phyloP scores from a whole-genome alignment of 2,329 filamentous ascomycete species.

The Colletotrichum gloeosporioides region DNA sequence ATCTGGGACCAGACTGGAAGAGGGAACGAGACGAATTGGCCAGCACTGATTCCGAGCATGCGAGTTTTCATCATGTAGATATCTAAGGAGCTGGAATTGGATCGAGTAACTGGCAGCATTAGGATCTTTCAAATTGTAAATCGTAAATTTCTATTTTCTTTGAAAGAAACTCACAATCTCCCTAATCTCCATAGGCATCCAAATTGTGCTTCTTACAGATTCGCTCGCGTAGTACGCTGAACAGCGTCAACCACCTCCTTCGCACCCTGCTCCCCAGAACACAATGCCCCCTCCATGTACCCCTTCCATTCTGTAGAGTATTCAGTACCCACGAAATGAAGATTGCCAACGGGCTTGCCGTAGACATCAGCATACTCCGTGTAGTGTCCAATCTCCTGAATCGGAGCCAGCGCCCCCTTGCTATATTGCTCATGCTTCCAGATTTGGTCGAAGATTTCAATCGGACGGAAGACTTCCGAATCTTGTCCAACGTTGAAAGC shows the following conservation, averaged over 20 bases:
- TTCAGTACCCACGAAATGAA: conserved; percentile 58
- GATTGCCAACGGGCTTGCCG: conserved; percentile 38
- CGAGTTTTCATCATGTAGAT: conserved; percentile 2
- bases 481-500: conserved; percentile 28
- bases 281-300: conserved; percentile 56
- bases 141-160: fast-evolving
- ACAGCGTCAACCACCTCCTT: conserved; percentile 40
- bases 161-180: neutral
- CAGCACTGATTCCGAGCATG: neutral
- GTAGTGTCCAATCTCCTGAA: conserved; percentile 34
- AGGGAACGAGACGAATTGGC: neutral
- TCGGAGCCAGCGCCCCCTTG: conserved; percentile 37
- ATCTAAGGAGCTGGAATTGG: neutral
- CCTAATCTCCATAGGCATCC: neutral
- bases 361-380: conserved; percentile 31
- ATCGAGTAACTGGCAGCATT: too few species aligned
- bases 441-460: conserved; percentile 36
- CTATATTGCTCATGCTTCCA: conserved; percentile 39
- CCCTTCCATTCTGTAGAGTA: conserved; percentile 53
- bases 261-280: conserved; percentile 45
- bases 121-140: neutral
- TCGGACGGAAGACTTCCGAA: conserved; percentile 26
- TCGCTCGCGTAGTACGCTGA: neutral
- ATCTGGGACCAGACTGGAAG: neutral
- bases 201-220: neutral